phyloP scores from a whole-genome alignment of 768 basidiomycete species.

The Russula lepida region DNA sequence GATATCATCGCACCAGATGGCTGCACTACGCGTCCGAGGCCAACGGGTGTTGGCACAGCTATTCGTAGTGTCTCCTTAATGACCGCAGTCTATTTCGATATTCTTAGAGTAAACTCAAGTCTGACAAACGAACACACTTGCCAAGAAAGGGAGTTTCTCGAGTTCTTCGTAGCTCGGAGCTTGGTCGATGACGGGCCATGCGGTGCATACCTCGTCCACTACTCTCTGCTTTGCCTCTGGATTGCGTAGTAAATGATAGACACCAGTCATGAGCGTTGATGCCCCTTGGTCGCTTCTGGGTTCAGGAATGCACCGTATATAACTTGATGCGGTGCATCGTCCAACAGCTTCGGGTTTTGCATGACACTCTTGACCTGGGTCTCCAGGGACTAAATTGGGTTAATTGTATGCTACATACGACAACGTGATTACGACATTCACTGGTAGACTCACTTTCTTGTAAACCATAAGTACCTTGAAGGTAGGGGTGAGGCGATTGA shows the following conservation, averaged over 20 bases:
- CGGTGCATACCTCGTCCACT: not conserved
- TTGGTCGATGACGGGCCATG: constrained; percentile 2
- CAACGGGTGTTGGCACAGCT: not conserved
- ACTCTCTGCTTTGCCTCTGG: constrained; percentile 2
- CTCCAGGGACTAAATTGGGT: not conserved
- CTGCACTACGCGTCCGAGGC: constrained; percentile 4
- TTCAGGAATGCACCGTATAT: constrained; percentile 3
- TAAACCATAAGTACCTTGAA: not conserved
- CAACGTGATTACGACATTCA: not conserved
- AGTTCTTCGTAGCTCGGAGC: constrained; percentile 8
- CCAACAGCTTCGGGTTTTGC: not conserved
- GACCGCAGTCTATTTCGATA: constrained; percentile 5
- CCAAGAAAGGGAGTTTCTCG: constrained; percentile 11
- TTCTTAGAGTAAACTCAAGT: not conserved
- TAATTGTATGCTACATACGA: too few relatives aligned
- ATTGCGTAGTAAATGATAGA: constrained; percentile 2
- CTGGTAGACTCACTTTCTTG: not conserved
- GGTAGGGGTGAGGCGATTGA: not conserved
- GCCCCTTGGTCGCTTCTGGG: constrained; percentile 1
- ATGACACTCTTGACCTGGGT: not conserved
- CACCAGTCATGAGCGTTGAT: constrained; percentile 5
- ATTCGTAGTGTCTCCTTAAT: constrained; percentile 13
- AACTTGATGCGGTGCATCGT: constrained; percentile 6
- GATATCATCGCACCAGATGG: constrained; percentile 5
- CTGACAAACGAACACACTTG: not conserved